phyloP scores from a whole-genome alignment of 306 rosid genomes.

The Cucurbita moschata region DNA sequence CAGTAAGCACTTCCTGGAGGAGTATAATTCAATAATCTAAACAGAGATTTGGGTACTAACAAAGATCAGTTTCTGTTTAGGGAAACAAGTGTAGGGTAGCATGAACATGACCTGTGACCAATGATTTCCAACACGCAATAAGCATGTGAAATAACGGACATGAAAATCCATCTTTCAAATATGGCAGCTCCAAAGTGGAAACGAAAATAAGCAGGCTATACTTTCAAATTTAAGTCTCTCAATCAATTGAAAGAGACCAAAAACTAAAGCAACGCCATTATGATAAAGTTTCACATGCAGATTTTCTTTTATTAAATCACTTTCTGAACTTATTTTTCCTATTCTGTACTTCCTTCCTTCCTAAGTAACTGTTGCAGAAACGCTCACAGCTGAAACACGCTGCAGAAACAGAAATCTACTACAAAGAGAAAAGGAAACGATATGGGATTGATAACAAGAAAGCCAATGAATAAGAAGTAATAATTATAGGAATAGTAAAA shows the following conservation, averaged over 20 bases:
- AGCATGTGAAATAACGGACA: neutral
- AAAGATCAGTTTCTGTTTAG: neutral
- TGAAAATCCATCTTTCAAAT: neutral
- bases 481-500: neutral
- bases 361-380: neutral
- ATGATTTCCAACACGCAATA: neutral
- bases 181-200: neutral
- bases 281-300: neutral
- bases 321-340: neutral
- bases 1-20: neutral
- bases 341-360: neutral
- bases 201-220: neutral
- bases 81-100: neutral
- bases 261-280: neutral
- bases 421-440: neutral
- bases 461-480: neutral
- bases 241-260: neutral
- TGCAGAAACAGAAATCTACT: neutral
- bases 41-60: neutral
- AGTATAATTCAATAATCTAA: neutral
- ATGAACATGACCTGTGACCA: neutral
- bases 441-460: neutral
- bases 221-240: neutral
- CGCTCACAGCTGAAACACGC: neutral
- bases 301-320: neutral